Conservation (phyloP, 1,284 basidiomycete species). For the Ceratobasidium sp. region DNA sequence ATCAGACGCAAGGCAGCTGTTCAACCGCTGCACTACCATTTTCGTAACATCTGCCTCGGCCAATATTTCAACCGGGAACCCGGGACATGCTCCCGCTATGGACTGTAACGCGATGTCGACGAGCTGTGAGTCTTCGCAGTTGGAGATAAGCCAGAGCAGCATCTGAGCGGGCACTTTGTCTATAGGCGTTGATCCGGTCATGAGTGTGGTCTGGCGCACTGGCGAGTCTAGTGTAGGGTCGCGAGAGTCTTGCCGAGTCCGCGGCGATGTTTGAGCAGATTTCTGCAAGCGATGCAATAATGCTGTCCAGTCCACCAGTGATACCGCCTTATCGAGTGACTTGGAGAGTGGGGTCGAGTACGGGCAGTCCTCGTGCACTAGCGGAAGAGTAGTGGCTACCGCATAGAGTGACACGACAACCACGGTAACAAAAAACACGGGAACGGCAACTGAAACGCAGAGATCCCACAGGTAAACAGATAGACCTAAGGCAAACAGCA, state of each 20-base stretch:
- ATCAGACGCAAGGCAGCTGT: neutral
- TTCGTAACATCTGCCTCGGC: neutral
- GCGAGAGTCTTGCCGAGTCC: neutral
- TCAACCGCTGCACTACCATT: neutral
- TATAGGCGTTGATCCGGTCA: neutral
- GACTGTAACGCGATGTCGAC: neutral
- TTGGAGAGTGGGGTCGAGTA: neutral
- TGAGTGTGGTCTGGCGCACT: neutral
- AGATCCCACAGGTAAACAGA: constrained; percentile 17
- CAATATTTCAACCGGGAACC: neutral
- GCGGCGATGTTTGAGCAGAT: neutral
- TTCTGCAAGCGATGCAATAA: neutral
- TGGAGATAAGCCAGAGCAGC: neutral
- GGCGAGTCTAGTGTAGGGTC: neutral
- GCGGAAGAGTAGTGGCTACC: neutral
- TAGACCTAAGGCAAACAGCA: neutral
- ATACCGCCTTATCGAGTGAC: no score
- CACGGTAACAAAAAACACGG: neutral
- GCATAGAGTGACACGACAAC: neutral
- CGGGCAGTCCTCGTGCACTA: neutral
- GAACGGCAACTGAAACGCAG: neutral
- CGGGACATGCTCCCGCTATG: neutral
- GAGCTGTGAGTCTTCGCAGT: constrained; percentile 1
- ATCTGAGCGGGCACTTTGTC: neutral
- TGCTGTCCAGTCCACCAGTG: neutral